Base-by-base conservation (phyloP, 139 green algal genomes). In the Tetraselmis striata region DNA sequence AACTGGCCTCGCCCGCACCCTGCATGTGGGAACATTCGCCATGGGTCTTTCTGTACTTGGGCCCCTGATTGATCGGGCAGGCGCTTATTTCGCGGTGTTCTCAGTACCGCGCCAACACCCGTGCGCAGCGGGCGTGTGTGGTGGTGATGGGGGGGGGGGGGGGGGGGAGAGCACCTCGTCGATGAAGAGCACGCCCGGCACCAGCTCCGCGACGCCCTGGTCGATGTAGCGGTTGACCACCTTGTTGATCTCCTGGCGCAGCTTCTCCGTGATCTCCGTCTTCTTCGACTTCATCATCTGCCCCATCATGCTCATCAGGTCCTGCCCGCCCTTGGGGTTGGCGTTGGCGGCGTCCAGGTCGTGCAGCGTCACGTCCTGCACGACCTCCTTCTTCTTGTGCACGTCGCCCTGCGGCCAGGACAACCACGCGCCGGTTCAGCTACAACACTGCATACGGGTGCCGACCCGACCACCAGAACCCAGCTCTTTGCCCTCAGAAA, bases 211-310 rank as follows among this genome's bases (percentile, higher is more conserved):
- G 32, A 94, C 90, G 27, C 95, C 91, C 59, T 84, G 76, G 77
- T 94, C 90, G 78, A 93, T 93, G 83, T 93, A 93, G 27, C 86
- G 75, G 85, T 92, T 93, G n/a, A 93, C 77, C 32, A 98, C 93
- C 86, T 95, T 96, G 94, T 99, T 99, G 88, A 99, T 97, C 85
- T 99, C 97, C 81, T 95, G 89, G 26, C 96, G 88, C 85, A 99
- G 90, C 92, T 99, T 99, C 76, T 99, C 97, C 0, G 97, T 99
- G 85, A 99, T 98, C 85, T 99, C 97, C 0, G 97, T 99, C 90
- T 99, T 99, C 89, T 99, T 99, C 27, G 92, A 93, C 84, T 98
- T 98, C 76, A 98, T 90, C 89, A 99, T 95, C 87, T 94, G 88
- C 77, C 95, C 96, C 94, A 99, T 98, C 59, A 99, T 89, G 1